These are phyloP conservation scores for Phtheirospermum japonicum DNA, from an alignment of 257 asterid species.

Conservation along the genomic window DNA sequence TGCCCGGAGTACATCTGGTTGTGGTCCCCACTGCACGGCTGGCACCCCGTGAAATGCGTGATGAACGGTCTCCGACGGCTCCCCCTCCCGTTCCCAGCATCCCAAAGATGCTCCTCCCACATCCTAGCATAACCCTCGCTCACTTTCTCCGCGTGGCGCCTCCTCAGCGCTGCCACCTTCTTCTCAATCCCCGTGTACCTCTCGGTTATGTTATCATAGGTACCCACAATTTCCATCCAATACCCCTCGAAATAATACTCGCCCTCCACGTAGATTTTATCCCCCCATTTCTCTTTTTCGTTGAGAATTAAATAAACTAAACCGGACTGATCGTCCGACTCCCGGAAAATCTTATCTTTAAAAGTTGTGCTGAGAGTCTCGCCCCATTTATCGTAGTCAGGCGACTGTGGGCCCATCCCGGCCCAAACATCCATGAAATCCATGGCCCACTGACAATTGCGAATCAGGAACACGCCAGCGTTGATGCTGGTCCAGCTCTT, in stretches of 20 bases:
- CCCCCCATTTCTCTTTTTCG: slow-evolving; percentile 71
- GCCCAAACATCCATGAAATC: slow-evolving; percentile 86
- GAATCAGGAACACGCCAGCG: slow-evolving; percentile 91
- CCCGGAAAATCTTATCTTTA: slow-evolving; percentile 65
- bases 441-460: slow-evolving; percentile 90
- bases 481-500: slow-evolving; percentile 91
- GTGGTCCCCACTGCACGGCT: slow-evolving; percentile 92
- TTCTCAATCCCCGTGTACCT: slow-evolving; percentile 51
- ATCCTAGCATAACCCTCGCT: slow-evolving; percentile 47
- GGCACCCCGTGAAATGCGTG: slow-evolving; percentile 97
- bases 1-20: slow-evolving; percentile 83
- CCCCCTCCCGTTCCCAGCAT: slow-evolving; percentile 63
- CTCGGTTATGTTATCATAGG: slow-evolving; percentile 49
- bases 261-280: slow-evolving; percentile 62
- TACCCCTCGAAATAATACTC: slow-evolving; percentile 84
- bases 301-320: slow-evolving; percentile 56
- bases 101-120: slow-evolving; percentile 79
- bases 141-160: slow-evolving; percentile 82
- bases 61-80: slow-evolving; percentile 90
- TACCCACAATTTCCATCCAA: slow-evolving; percentile 81
- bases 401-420: slow-evolving; percentile 87
- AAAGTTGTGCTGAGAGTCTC: slow-evolving; percentile 44
- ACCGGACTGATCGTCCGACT: slow-evolving; percentile 90
- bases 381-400: slow-evolving; percentile 77
- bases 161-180: slow-evolving; percentile 38